Percentiles rank a stretch among this genome's conserved stretches.
Evolutionary conservation across 2,329 filamentous ascomycete species (phyloP).

Genomic region (Apiospora arundinis): DNA sequence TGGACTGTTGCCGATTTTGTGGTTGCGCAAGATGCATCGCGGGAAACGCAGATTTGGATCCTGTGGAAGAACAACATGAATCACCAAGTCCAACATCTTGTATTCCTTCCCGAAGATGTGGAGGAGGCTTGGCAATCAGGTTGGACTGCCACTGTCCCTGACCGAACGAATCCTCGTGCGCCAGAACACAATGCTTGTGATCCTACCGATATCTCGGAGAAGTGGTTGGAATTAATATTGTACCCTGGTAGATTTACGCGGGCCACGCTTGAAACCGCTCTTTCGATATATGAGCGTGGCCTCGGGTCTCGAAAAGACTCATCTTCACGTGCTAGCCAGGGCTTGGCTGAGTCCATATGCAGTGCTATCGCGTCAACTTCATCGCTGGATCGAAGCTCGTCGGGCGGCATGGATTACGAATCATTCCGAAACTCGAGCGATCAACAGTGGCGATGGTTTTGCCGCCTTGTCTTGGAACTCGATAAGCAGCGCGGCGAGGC

Average conservation of each 20-base stretch:
- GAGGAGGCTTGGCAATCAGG: constrained; percentile 66
- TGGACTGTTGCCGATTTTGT: constrained; percentile 84
- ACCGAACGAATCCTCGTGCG: constrained; percentile 59
- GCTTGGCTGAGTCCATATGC: constrained; percentile 78
- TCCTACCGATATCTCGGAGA: constrained; percentile 74
- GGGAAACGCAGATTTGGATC: constrained; percentile 71
- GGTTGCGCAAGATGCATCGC: constrained; percentile 61
- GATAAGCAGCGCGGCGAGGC: constrained; percentile 87
- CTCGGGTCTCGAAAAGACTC: constrained; percentile 50
- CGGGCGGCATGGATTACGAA: constrained; percentile 75
- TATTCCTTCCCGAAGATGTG: constrained; percentile 72
- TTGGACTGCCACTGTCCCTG: constrained; percentile 74
- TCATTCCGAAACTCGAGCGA: constrained; percentile 77
- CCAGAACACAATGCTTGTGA: constrained; percentile 68
- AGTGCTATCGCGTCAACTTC: constrained; percentile 74
- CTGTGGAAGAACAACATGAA: constrained; percentile 86
- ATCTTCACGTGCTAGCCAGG: constrained; percentile 51
- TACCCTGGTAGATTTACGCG: constrained; percentile 82
- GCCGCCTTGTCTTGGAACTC: constrained; percentile 82
- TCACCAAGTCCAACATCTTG: constrained; percentile 76
- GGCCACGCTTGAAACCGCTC: constrained; percentile 81
- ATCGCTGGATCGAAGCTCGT: constrained; percentile 64
- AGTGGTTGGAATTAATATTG: constrained; percentile 86
- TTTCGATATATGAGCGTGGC: constrained; percentile 80
- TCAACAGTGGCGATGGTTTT: constrained; percentile 89